Evolutionary conservation across 345 rosid species (phyloP).

Genomic region (Gossypium herbaceum): DNA sequence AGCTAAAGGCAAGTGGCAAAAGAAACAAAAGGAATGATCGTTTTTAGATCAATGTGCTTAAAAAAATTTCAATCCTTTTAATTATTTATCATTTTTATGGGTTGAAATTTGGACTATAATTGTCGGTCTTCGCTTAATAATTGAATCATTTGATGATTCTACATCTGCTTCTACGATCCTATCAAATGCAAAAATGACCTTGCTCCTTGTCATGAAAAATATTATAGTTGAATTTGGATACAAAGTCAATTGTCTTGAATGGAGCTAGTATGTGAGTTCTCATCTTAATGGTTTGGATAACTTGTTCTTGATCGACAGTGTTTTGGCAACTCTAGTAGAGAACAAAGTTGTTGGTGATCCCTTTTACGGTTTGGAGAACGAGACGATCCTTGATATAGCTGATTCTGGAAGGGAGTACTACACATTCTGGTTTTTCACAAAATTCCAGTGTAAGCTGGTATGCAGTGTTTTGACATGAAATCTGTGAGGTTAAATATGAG

Average conservation of each 20-base stretch:
- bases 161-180: background rate
- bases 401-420: slow-evolving; percentile 93
- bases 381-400: slow-evolving; percentile 75
- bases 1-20: background rate
- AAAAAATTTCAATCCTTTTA: background rate
- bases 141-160: background rate
- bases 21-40: background rate
- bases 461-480: slow-evolving; percentile 16
- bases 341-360: slow-evolving; percentile 86
- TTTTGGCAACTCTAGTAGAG: slow-evolving; percentile 76
- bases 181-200: background rate
- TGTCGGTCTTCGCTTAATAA: background rate
- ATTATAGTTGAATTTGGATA: background rate
- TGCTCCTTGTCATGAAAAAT: background rate
- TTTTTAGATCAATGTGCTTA: background rate
- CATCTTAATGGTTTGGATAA: background rate
- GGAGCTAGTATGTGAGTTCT: background rate
- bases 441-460: slow-evolving; percentile 72
- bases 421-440: slow-evolving; percentile 93
- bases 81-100: no score
- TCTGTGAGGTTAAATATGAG: slow-evolving; percentile 5
- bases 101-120: background rate
- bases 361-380: slow-evolving; percentile 85
- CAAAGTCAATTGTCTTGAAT: background rate
- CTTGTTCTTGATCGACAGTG: slow-evolving; percentile 43